phyloP scores from a whole-genome alignment of 2,329 filamentous ascomycete genomes.

The Didymellaceae sp. region DNA sequence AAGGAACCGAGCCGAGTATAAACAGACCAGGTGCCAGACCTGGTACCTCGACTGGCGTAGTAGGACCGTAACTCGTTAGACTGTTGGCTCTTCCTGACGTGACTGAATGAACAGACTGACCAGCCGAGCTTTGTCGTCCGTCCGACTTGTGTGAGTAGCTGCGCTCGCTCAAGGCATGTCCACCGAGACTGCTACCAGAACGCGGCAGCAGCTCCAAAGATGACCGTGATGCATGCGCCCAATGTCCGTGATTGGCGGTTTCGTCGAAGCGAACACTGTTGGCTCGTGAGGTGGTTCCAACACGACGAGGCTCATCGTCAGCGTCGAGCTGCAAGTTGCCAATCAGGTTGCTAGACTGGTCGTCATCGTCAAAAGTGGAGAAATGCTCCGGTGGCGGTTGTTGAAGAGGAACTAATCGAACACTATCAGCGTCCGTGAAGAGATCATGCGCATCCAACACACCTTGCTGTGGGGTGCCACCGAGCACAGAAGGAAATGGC shows the following conservation, averaged over 20 bases:
- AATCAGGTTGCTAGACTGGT: constrained; percentile 80
- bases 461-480: constrained; percentile 89
- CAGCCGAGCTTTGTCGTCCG: constrained; percentile 91
- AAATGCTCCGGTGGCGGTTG: constrained; percentile 85
- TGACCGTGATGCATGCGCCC: constrained; percentile 81
- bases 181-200: constrained; percentile 79
- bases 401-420: constrained; percentile 75
- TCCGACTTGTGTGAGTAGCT: constrained; percentile 95
- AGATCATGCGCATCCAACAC: constrained; percentile 40
- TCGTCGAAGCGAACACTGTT: constrained; percentile 99
- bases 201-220: constrained; percentile 83
- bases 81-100: constrained; percentile 85
- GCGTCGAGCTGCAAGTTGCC: constrained; percentile 83
- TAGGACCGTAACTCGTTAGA: constrained; percentile 69
- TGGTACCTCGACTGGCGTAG: constrained; percentile 76
- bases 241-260: constrained; percentile 88
- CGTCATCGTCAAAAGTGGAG: constrained; percentile 87
- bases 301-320: constrained; percentile 83
- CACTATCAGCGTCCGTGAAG: constrained; percentile 20
- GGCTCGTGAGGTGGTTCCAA: constrained; percentile 86
- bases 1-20: constrained; percentile 85
- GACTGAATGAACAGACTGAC: constrained; percentile 78
- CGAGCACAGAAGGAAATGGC: constrained; percentile 85
- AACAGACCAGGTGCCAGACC: constrained; percentile 83
- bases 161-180: constrained; percentile 84